These are phyloP conservation scores for Penicillium simplicissimum DNA, from an alignment of 495 filamentous ascomycete species.

Conservation along the genomic window DNA sequence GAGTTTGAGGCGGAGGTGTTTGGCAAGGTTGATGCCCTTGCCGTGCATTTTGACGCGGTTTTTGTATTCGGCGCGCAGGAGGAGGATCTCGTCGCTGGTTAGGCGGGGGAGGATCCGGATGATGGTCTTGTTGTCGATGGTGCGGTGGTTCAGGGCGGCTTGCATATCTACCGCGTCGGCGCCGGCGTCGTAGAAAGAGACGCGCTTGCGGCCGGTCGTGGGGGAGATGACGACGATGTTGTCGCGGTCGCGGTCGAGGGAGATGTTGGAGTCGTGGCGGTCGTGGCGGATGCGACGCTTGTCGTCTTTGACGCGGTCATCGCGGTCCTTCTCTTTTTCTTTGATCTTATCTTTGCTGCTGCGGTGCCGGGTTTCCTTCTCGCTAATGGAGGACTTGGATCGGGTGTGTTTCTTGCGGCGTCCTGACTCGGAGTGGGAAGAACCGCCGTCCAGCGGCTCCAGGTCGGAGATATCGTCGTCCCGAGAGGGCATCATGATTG, in stretches of 20 bases:
- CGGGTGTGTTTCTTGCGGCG: slow-evolving; percentile 32
- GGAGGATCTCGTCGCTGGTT: slow-evolving; percentile 80
- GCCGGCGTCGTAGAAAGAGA: slow-evolving; percentile 71
- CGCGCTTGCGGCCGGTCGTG: slow-evolving; percentile 44
- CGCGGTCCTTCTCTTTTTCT: slow-evolving; percentile 24
- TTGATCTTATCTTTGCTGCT: slow-evolving; percentile 29
- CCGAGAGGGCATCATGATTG: slow-evolving; percentile 51
- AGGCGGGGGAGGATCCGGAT: slow-evolving; percentile 83
- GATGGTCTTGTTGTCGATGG: slow-evolving; percentile 66
- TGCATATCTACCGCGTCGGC: slow-evolving; percentile 76
- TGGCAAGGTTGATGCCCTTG: slow-evolving; percentile 91
- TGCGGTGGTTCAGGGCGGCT: slow-evolving; percentile 69
- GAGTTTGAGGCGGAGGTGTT: slow-evolving; percentile 81
- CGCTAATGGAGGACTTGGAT: slow-evolving; percentile 29
- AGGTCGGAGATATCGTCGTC: slow-evolving; percentile 55
- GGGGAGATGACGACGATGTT: slow-evolving; percentile 35
- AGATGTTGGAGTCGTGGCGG: slow-evolving; percentile 26
- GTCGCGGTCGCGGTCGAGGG: neutral
- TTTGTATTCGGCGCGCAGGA: slow-evolving; percentile 87
- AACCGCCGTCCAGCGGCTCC: slow-evolving; percentile 40
- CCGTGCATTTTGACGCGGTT: slow-evolving; percentile 76
- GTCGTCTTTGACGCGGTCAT: slow-evolving; percentile 35
- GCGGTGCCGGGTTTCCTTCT: slow-evolving; percentile 21
- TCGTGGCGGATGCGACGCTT: slow-evolving; percentile 36
- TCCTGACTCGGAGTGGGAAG: slow-evolving; percentile 36